These are phyloP conservation scores for Suillus fuscotomentosus DNA, from an alignment of 768 basidiomycete species.

Conservation along the genomic window DNA sequence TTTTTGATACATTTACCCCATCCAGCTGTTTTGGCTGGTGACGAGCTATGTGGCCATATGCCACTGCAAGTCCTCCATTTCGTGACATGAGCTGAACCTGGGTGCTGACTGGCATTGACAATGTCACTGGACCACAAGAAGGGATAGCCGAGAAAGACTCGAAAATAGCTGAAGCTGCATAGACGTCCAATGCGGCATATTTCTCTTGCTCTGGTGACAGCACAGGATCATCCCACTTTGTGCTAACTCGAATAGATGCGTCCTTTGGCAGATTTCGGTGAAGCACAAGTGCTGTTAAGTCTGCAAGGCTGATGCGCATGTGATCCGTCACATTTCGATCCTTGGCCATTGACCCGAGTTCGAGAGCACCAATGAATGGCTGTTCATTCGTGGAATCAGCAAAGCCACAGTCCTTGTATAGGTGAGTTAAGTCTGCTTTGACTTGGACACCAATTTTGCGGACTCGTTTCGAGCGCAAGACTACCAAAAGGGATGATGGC, in stretches of 20 bases:
- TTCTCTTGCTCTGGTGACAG: slow-evolving; percentile 15
- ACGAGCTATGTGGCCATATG: slow-evolving; percentile 1
- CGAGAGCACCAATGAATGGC: slow-evolving; percentile 25
- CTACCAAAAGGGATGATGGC: slow-evolving; percentile 4
- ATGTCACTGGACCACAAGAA: slow-evolving; percentile 3
- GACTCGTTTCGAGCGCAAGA: slow-evolving; percentile 1
- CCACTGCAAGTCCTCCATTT: not conserved
- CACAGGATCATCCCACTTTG: slow-evolving; percentile 16
- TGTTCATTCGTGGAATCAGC: not conserved
- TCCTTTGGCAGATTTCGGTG: slow-evolving; percentile 20
- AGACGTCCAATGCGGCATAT: slow-evolving; percentile 23
- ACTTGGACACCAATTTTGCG: slow-evolving; percentile 26
- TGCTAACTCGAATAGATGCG: slow-evolving; percentile 15
- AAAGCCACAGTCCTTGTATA: slow-evolving; percentile 15
- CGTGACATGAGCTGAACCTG: slow-evolving; percentile 5
- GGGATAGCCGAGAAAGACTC: slow-evolving; percentile 10
- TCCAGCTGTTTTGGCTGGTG: not conserved
- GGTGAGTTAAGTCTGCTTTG: slow-evolving; percentile 18
- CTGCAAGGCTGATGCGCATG: slow-evolving; percentile 25
- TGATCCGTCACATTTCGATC: slow-evolving; percentile 15
- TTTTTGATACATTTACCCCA: slow-evolving; percentile 7
- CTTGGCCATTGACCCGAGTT: slow-evolving; percentile 30
- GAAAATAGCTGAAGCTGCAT: slow-evolving; percentile 14
- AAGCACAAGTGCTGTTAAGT: slow-evolving; percentile 29
- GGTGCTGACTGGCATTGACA: not conserved